These are phyloP conservation scores for Echinochloa phyllopogon DNA, from an alignment of 176 grass and related monocot genomes.

Conservation along the genomic window DNA sequence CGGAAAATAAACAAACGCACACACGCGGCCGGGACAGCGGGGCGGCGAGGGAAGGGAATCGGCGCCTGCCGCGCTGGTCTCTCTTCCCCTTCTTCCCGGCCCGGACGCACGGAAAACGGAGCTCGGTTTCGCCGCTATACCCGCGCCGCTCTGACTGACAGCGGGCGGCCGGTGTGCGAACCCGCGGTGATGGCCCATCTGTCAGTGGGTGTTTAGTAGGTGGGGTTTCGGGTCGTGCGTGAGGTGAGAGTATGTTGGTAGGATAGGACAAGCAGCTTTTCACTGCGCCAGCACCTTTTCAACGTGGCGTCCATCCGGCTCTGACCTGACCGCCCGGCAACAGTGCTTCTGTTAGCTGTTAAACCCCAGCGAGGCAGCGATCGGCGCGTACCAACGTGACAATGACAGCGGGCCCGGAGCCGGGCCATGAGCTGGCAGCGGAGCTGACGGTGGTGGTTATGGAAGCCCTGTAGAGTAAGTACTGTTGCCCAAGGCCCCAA, in stretches of 20 bases:
- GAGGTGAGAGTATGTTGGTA: not conserved
- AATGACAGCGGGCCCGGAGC: not conserved
- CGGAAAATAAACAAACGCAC: not conserved
- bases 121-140: not conserved
- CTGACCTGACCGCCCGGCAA: not conserved
- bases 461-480: too few species aligned
- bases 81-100: too few species aligned
- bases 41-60: constrained; percentile 15
- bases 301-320: not conserved
- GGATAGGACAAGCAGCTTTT: not conserved
- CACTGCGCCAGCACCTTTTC: constrained; percentile 12
- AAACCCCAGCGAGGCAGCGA: not conserved
- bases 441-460: not conserved
- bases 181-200: not conserved
- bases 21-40: too few species aligned
- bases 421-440: not conserved
- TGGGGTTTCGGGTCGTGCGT: not conserved
- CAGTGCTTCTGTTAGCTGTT: not conserved
- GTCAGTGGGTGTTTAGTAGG: not conserved
- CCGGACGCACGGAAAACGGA: not conserved
- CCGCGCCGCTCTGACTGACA: not conserved
- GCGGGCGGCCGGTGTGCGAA: not conserved
- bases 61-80: constrained; percentile 23
- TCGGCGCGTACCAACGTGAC: not conserved
- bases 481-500: too few species aligned